Conservation (phyloP, 2,329 filamentous ascomycete genomes). For the Aspergillus awamori region DNA sequence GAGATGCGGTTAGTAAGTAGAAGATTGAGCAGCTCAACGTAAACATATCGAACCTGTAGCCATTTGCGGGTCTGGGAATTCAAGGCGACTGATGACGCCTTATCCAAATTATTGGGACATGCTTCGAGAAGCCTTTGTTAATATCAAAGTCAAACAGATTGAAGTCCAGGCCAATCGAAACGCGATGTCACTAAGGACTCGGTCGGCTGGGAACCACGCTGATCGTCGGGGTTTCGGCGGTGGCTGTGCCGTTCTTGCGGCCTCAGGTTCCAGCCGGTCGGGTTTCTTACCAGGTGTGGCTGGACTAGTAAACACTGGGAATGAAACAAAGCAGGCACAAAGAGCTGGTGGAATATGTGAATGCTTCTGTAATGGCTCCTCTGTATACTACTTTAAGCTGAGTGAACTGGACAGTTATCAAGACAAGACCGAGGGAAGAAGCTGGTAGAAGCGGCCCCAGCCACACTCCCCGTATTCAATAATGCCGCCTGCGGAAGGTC, state of each 20-base stretch:
- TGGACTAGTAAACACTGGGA: not conserved
- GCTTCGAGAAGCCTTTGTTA: not conserved
- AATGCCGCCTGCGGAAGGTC: not conserved
- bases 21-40: not conserved
- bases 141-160: not conserved
- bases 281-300: not conserved
- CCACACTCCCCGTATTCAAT: not conserved
- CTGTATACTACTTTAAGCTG: not conserved
- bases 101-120: conserved; percentile 21
- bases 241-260: conserved; percentile 22
- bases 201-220: not conserved
- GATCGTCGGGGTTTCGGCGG: conserved; percentile 22
- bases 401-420: not conserved
- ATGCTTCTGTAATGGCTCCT: not conserved
- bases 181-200: not conserved
- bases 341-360: not conserved
- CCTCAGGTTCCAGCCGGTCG: conserved; percentile 20
- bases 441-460: conserved; percentile 1
- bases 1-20: conserved; percentile 15
- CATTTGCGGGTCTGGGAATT: conserved; percentile 19
- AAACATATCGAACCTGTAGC: conserved; percentile 28
- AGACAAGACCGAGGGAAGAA: not conserved
- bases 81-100: conserved; percentile 7
- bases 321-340: not conserved
- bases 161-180: conserved; percentile 1